Evolutionary conservation across 2,329 filamentous ascomycete species (phyloP).

Genomic region (Aureobasidium sp.): DNA sequence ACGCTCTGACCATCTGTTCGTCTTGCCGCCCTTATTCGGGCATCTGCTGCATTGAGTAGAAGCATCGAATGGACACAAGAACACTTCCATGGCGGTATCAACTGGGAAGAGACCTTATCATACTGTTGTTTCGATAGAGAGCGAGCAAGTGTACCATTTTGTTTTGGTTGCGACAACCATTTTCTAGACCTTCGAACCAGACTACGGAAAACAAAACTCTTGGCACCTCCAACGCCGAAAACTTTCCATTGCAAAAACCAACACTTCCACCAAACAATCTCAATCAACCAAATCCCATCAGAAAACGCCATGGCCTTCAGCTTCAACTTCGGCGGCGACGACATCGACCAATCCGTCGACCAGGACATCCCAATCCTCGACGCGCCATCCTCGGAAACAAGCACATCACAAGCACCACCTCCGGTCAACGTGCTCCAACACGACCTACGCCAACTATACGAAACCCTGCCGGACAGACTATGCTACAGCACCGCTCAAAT

Average conservation of each 20-base stretch:
- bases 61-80: too few relatives aligned
- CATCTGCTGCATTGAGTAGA: too few relatives aligned
- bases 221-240: neutral
- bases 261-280: slow-evolving; percentile 14
- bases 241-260: neutral
- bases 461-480: slow-evolving; percentile 61
- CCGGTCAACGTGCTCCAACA: slow-evolving; percentile 25
- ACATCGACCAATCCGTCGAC: slow-evolving; percentile 42
- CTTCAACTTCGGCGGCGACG: slow-evolving; percentile 51
- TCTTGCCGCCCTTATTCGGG: too few relatives aligned
- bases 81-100: too few relatives aligned
- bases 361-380: slow-evolving; percentile 10
- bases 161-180: too few relatives aligned
- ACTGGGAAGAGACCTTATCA: too few relatives aligned
- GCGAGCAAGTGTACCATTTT: too few relatives aligned
- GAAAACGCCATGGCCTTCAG: slow-evolving; percentile 35
- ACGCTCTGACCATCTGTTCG: neutral
- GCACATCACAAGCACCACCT: neutral
- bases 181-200: neutral
- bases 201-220: neutral
- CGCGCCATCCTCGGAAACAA: neutral
- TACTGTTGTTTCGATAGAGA: too few relatives aligned
- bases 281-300: neutral
- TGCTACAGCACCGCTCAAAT: slow-evolving; percentile 57
- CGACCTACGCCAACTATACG: slow-evolving; percentile 30